Base-by-base conservation (phyloP, 108 stramenopile species). In the Schizochytrium sp. region DNA sequence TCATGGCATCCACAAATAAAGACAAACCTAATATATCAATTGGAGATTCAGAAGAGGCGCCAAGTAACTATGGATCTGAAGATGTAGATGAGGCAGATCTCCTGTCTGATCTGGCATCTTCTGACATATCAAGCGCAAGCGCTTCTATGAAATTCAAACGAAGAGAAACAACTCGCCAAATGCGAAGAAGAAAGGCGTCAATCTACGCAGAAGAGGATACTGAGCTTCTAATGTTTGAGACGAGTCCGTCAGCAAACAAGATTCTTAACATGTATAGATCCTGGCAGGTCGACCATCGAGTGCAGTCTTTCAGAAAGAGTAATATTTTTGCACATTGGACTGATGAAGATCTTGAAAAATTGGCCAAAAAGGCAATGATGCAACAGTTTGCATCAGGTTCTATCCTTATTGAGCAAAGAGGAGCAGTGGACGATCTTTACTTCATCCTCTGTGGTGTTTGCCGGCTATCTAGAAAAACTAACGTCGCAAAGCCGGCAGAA, bases 131-230 rank as follows among this genome's bases (percentile, higher is more conserved):
- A 28, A 28, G 28, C 28, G 28, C 28, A 28, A 28, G 28, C 28
- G 28, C 28, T 28, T 28, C 28, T 28, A 28, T 28, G 28, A 28
- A 28, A 28, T 28, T 28, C 28, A 28, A 28, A 28, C 28, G 59
- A 60, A 60, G n/a, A 17, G 19, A 19, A 17, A 60, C 59, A 19
- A 17, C 19, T 60, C 59, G 76, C 19, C 45, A 2, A n/a, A 83
- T 28, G 76, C 47, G 76, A 2, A 83, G 28, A 53, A 10, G 76
- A 28, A 56, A 40, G 0, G 76, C 76, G 10, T 83, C 76, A 10
- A 83, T 83, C n/a, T 55, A n/a, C 28, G 76, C 55, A n/a, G 76
- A 83, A 50, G 40, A 49, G 50, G 76, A 83, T 53, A 53, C 28
- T 47, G 76, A 83, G 47, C 28, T 83, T 53, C 76, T 83, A 13